Evolutionary conservation across 1,284 basidiomycete species (phyloP).

Genomic region (Cutaneotrichosporon sp.): DNA sequence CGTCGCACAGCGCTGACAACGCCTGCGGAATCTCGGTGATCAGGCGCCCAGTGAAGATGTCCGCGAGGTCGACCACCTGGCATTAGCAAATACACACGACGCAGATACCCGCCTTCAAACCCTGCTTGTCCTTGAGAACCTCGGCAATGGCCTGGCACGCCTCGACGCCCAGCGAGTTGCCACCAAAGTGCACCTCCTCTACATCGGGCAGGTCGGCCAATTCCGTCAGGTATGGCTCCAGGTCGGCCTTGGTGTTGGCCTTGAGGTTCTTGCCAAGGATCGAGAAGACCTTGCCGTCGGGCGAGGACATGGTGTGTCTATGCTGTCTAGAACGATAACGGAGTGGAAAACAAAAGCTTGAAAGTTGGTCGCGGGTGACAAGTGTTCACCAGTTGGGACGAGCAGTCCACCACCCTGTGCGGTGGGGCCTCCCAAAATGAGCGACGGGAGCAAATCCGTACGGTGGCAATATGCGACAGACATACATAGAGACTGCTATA

Average conservation of each 20-base stretch:
- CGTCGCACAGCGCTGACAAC: slow-evolving; percentile 79
- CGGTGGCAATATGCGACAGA: too few species aligned
- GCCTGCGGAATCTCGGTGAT: slow-evolving; percentile 93
- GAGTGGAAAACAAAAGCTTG: slow-evolving; percentile 1
- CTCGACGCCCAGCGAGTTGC: slow-evolving; percentile 93
- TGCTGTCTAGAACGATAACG: background rate
- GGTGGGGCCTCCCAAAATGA: too few species aligned
- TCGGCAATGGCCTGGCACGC: slow-evolving; percentile 81
- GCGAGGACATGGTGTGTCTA: slow-evolving; percentile 16
- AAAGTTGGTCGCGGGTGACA: background rate
- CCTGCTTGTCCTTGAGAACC: slow-evolving; percentile 65
- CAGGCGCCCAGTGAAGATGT: slow-evolving; percentile 95
- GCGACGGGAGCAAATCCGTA: background rate
- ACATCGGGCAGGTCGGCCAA: slow-evolving; percentile 59
- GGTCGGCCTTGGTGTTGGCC: slow-evolving; percentile 71
- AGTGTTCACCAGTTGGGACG: background rate
- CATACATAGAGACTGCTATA: too few species aligned
- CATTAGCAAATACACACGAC: background rate
- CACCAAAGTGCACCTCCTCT: slow-evolving; percentile 88
- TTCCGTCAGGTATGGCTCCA: slow-evolving; percentile 68
- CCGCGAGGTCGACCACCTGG: slow-evolving; percentile 89
- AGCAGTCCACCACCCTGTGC: background rate
- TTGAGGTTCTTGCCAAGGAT: slow-evolving; percentile 73
- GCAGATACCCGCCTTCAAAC: slow-evolving; percentile 59
- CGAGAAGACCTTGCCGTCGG: slow-evolving; percentile 52